Conservation (phyloP, 352 stramenopile species). For the Phytopythium chamaehyphon region DNA sequence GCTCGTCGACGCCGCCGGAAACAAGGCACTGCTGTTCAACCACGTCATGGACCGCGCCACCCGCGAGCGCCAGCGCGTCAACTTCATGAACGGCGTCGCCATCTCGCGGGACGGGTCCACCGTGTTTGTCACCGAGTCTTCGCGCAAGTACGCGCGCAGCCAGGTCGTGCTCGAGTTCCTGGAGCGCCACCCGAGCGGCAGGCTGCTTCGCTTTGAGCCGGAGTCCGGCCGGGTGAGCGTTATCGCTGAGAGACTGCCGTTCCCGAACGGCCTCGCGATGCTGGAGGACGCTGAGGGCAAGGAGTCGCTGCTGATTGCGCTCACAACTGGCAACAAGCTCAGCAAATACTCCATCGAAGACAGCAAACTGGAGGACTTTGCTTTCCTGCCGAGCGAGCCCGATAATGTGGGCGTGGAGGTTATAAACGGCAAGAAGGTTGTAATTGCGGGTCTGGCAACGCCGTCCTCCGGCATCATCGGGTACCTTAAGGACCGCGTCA, state of each 20-base stretch:
- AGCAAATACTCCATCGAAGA: slow-evolving; percentile 43
- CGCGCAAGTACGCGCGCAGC: slow-evolving; percentile 41
- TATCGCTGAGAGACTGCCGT: slow-evolving; percentile 25
- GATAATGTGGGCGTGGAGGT: slow-evolving; percentile 49
- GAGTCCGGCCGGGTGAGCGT: slow-evolving; percentile 17
- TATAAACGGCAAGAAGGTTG: slow-evolving; percentile 21
- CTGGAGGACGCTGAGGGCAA: slow-evolving; percentile 26
- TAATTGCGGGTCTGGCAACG: slow-evolving; percentile 41
- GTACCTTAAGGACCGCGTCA: slow-evolving; percentile 27
- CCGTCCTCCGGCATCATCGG: slow-evolving; percentile 27
- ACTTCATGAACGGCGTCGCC: slow-evolving; percentile 48
- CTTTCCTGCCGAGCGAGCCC: slow-evolving; percentile 47
- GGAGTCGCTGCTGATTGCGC: slow-evolving; percentile 32
- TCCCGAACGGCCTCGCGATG: slow-evolving; percentile 46
- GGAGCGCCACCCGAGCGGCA: slow-evolving; percentile 37
- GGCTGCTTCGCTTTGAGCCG: slow-evolving; percentile 48
- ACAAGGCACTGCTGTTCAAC: slow-evolving; percentile 52
- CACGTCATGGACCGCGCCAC: slow-evolving; percentile 28
- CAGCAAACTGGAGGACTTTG: slow-evolving; percentile 46
- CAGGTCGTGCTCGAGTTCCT: slow-evolving; percentile 42
- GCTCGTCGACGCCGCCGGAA: slow-evolving; percentile 49
- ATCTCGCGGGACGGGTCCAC: slow-evolving; percentile 32
- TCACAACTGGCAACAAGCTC: slow-evolving; percentile 56
- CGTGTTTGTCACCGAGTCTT: slow-evolving; percentile 60
- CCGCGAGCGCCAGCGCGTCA: slow-evolving; percentile 11